phyloP scores from a whole-genome alignment of 352 stramenopile species.

The Pythium dissimile region DNA sequence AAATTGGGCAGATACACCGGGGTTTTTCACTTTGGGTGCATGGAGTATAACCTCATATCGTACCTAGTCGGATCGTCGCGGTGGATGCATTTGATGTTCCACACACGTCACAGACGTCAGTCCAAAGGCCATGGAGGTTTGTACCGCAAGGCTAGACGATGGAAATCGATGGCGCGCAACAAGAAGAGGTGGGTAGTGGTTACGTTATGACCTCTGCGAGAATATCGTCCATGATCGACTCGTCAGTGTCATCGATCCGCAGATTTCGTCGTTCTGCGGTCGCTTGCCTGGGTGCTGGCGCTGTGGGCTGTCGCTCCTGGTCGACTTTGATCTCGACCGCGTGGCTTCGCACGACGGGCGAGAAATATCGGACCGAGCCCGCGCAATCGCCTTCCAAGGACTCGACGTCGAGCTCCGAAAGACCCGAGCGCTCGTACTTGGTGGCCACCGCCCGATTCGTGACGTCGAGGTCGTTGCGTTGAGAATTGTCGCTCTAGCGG shows the following conservation, averaged over 20 bases:
- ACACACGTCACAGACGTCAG: constrained; percentile 16
- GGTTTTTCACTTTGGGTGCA: neutral
- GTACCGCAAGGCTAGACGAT: too few species aligned
- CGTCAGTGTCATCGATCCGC: constrained; percentile 54
- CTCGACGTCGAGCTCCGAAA: too few species aligned
- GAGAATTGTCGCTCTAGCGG: neutral
- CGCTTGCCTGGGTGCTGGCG: neutral
- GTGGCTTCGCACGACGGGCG: neutral
- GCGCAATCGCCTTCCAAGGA: neutral
- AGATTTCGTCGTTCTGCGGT: constrained; percentile 23
- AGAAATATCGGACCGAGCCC: constrained; percentile 2
- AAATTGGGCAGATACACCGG: neutral
- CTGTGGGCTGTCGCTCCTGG: neutral
- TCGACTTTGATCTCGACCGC: constrained; percentile 2
- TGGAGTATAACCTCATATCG: neutral
- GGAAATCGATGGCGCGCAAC: too few species aligned
- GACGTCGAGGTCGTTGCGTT: too few species aligned
- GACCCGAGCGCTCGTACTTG: too few species aligned
- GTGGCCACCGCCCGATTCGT: too few species aligned
- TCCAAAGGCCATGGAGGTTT: neutral
- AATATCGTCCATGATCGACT: constrained; percentile 68
- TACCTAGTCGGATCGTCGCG: too few species aligned
- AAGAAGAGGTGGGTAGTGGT: too few species aligned
- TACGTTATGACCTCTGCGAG: constrained; percentile 29
- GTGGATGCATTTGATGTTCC: too few species aligned